A percentile compares a stretch with the other conserved stretches of the same genome.
phyloP scores from a whole-genome alignment of 192 early-diverging fungal genomes.

The Linnemannia hyalina region DNA sequence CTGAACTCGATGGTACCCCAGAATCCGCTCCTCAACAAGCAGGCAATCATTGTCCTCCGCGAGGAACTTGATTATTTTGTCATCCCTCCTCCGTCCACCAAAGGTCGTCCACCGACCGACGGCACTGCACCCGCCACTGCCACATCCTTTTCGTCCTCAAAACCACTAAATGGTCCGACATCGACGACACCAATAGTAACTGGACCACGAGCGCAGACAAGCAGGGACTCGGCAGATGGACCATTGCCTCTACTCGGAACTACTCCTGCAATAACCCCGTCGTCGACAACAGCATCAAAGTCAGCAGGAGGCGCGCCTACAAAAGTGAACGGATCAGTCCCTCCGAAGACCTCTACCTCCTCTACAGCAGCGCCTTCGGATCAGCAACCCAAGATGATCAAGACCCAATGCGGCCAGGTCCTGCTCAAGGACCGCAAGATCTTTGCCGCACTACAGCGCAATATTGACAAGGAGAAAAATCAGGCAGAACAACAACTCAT shows the following conservation, averaged over 20 bases:
- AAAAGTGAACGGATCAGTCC: background rate
- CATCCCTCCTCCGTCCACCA: constrained; percentile 53
- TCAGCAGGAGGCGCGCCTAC: background rate
- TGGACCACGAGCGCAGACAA: background rate
- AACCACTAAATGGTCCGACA: background rate
- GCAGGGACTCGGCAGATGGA: constrained; percentile 9
- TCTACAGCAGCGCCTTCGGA: constrained; percentile 25
- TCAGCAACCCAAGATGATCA: constrained; percentile 45
- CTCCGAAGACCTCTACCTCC: background rate
- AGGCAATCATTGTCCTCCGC: constrained; percentile 79
- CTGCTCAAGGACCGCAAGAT: constrained; percentile 76
- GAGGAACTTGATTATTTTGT: constrained; percentile 88
- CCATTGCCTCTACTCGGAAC: background rate
- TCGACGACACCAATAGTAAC: background rate
- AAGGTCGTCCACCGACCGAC: background rate
- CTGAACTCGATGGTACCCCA: constrained; percentile 34
- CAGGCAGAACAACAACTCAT: constrained; percentile 83
- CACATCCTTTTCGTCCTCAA: background rate
- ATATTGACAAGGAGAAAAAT: constrained; percentile 76
- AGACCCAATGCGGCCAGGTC: constrained; percentile 71
- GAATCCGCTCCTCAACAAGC: constrained; percentile 68
- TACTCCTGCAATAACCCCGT: background rate
- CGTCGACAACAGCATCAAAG: constrained; percentile 32
- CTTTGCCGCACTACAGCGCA: constrained; percentile 80
- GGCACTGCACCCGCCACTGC: background rate